These are phyloP conservation scores for Colletotrichum trifolii DNA, from an alignment of 2,329 filamentous ascomycete species.

Conservation along the genomic window DNA sequence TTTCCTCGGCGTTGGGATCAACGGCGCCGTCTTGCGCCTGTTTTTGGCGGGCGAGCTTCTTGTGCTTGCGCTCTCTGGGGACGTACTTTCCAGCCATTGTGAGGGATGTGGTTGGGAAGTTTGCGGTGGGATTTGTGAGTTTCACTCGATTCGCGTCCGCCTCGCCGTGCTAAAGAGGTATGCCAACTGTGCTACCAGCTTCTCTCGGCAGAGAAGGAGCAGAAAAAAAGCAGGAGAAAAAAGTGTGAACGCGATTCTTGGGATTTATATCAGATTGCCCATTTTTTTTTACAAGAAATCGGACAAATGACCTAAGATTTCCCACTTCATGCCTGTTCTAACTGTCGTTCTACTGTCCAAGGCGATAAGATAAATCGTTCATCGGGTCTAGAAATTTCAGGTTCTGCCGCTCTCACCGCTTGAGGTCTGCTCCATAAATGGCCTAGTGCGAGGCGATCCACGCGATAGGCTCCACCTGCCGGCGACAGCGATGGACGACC, in stretches of 20 bases:
- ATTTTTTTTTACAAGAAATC: no score
- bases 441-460: conserved; percentile 50
- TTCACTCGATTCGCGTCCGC: not conserved
- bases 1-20: conserved; percentile 67
- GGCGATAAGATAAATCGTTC: conserved; percentile 24
- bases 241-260: no score
- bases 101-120: not conserved
- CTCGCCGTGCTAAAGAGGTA: no score
- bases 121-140: not conserved
- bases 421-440: conserved; percentile 42
- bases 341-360: no score
- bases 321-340: no score
- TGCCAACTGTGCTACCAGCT: no score
- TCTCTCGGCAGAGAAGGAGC: no score
- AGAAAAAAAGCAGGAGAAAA: no score
- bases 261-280: no score
- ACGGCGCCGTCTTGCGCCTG: conserved; percentile 53
- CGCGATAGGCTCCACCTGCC: conserved; percentile 2
- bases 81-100: conserved; percentile 66
- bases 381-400: conserved; percentile 46
- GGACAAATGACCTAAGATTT: no score
- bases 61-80: conserved; percentile 75
- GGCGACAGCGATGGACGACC: no score
- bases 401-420: conserved; percentile 53
- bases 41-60: conserved; percentile 72